Conservation (phyloP, 768 basidiomycete genomes). For the Boletus vermiculosoides region DNA sequence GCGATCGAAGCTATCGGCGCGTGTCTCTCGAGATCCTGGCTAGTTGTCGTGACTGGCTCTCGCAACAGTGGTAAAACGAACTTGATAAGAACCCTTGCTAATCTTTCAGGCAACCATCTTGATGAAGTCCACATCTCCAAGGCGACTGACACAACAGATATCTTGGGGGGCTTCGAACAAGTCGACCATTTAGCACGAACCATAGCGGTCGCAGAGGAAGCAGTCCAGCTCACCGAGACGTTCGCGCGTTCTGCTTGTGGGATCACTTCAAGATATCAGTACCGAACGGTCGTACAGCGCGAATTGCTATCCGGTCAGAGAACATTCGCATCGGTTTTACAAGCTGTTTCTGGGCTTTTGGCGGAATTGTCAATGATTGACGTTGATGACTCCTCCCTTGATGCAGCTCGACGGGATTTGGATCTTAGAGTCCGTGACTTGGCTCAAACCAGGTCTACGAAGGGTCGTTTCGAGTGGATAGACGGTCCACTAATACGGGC, state of each 20-base stretch:
- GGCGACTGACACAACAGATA: constrained; percentile 89
- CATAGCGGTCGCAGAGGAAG: constrained; percentile 38
- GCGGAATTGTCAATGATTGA: constrained; percentile 23
- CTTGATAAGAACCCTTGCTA: constrained; percentile 66
- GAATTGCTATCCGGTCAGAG: constrained; percentile 16
- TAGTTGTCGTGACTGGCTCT: constrained; percentile 83
- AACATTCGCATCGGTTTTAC: constrained; percentile 24
- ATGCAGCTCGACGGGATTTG: constrained; percentile 14
- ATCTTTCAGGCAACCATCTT: constrained; percentile 64
- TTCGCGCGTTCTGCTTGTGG: constrained; percentile 37
- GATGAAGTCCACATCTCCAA: constrained; percentile 77
- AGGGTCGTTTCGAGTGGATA: constrained; percentile 85
- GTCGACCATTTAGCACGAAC: constrained; percentile 53
- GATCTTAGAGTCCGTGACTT: constrained; percentile 25
- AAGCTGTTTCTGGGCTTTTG: constrained; percentile 29
- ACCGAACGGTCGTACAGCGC: constrained; percentile 11
- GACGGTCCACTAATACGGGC: constrained; percentile 90
- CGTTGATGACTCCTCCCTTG: constrained; percentile 11
- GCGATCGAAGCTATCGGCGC: constrained; percentile 74
- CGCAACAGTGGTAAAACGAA: constrained; percentile 77
- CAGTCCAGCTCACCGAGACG: constrained; percentile 39
- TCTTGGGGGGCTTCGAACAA: constrained; percentile 96
- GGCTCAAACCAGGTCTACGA: constrained; percentile 23
- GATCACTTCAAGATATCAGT: constrained; percentile 18
- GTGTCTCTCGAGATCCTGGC: constrained; percentile 76